These are phyloP conservation scores for Debaryomyces subglobosus DNA, from an alignment of 1,139 yeast species.

Conservation along the genomic window DNA sequence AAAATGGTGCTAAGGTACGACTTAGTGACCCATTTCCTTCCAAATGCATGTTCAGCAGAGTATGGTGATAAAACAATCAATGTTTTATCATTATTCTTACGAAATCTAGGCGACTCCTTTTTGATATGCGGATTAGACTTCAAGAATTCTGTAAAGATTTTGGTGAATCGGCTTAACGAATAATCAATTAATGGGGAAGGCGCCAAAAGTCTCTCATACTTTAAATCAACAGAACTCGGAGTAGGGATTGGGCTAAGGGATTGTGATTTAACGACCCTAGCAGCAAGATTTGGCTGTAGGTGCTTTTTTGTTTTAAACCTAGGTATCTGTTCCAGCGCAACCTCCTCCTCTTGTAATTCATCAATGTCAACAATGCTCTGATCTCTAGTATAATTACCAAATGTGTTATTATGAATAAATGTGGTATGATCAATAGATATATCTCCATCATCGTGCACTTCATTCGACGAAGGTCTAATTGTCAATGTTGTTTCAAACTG, in stretches of 20 bases:
- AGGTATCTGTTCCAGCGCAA: slow-evolving; percentile 38
- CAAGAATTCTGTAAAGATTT: slow-evolving; percentile 51
- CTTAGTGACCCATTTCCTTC: slow-evolving; percentile 77
- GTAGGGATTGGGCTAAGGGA: slow-evolving; percentile 12
- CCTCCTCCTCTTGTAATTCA: slow-evolving; percentile 36
- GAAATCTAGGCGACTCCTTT: slow-evolving; percentile 51
- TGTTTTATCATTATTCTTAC: slow-evolving; percentile 50
- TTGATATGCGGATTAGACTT: slow-evolving; percentile 58
- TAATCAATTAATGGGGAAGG: slow-evolving; percentile 41
- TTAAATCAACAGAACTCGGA: slow-evolving; percentile 19
- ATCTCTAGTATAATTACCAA: slow-evolving; percentile 31
- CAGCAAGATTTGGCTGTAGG: slow-evolving; percentile 31
- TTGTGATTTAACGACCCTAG: slow-evolving; percentile 14
- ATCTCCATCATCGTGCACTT: slow-evolving; percentile 39
- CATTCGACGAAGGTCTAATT: slow-evolving; percentile 45
- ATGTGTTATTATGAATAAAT: slow-evolving; percentile 33
- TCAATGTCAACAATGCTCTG: slow-evolving; percentile 37
- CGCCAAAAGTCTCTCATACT: slow-evolving; percentile 28
- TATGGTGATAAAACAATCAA: slow-evolving; percentile 60
- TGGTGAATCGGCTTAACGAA: slow-evolving; percentile 41
- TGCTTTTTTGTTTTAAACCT: slow-evolving; percentile 38
- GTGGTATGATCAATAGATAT: slow-evolving; percentile 50
- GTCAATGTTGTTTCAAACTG: slow-evolving; percentile 53
- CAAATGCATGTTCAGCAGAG: slow-evolving; percentile 69
- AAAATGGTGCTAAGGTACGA: slow-evolving; percentile 70